Evolutionary conservation across 176 grass and related monocot genomes (phyloP).

Genomic region (Pontederia paniculata): DNA sequence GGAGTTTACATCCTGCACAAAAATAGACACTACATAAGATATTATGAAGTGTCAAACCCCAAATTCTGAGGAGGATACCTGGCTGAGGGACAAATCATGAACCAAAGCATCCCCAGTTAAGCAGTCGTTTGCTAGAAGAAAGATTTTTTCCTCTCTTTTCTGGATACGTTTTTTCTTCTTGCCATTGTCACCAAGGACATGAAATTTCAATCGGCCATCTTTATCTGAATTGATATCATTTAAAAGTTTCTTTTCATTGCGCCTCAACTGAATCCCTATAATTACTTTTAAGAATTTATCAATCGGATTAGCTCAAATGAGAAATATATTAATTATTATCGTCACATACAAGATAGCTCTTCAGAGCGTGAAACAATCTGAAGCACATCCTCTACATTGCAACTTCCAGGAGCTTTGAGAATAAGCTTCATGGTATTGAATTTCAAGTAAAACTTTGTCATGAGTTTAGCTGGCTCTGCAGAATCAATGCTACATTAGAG

Average conservation of each 20-base stretch:
- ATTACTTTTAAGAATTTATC: conserved; percentile 19
- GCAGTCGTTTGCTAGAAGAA: conserved; percentile 75
- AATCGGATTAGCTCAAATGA: conserved; percentile 9
- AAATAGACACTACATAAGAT: neutral
- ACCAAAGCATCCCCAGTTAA: conserved; percentile 76
- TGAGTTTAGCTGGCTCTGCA: conserved; percentile 84
- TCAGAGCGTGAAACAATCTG: conserved; percentile 68
- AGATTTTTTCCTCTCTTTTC: conserved; percentile 94
- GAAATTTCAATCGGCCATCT: conserved; percentile 66
- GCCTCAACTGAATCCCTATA: conserved; percentile 89
- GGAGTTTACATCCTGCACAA: conserved; percentile 59
- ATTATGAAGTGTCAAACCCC: neutral
- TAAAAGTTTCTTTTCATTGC: conserved; percentile 84
- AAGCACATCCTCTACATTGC: conserved; percentile 81
- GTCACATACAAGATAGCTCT: conserved; percentile 74
- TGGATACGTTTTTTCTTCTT: conserved; percentile 86
- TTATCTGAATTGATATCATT: conserved; percentile 86
- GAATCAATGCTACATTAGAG: conserved; percentile 22
- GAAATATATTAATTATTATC: conserved; percentile 12
- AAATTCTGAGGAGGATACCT: conserved; percentile 37
- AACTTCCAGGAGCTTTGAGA: conserved; percentile 62
- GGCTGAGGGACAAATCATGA: conserved; percentile 77
- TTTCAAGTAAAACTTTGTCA: conserved; percentile 96
- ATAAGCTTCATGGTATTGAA: conserved; percentile 97
- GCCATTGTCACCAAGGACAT: conserved; percentile 63